phyloP scores from a whole-genome alignment of 2,329 filamentous ascomycete species.

The Grosmannia penicillata region DNA sequence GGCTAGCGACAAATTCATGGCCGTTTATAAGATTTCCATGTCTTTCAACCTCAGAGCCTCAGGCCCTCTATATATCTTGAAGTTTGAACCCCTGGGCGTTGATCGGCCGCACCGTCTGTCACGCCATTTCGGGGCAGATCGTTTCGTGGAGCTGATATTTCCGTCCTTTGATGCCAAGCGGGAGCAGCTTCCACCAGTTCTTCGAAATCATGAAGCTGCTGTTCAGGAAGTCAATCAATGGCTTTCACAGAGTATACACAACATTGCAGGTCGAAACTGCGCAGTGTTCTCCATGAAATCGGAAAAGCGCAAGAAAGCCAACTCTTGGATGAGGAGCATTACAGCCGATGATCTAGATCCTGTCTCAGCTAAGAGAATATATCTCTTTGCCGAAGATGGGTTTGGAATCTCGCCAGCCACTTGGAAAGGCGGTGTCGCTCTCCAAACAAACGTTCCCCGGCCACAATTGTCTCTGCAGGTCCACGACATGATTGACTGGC shows the following conservation, averaged over 20 bases:
- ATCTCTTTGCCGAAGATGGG: constrained; percentile 41
- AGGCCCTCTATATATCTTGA: constrained; percentile 28
- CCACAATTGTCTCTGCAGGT: constrained; percentile 11
- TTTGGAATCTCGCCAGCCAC: constrained; percentile 15
- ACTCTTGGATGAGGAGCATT: constrained; percentile 16
- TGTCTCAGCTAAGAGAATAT: constrained; percentile 31
- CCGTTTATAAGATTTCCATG: constrained; percentile 29
- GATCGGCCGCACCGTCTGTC: constrained; percentile 35
- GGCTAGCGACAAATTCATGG: constrained; percentile 19
- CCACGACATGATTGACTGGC: constrained; percentile 33
- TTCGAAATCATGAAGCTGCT: constrained; percentile 18
- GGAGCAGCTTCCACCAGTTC: constrained; percentile 10
- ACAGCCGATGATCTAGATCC: no score
- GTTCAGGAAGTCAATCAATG: constrained; percentile 24
- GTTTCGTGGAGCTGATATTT: constrained; percentile 41
- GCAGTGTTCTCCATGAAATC: constrained; percentile 1
- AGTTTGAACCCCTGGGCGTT: constrained; percentile 31
- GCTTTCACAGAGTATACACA: constrained; percentile 23
- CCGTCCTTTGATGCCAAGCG: constrained; percentile 24
- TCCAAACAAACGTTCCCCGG: no score
- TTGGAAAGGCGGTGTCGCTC: constrained; percentile 12
- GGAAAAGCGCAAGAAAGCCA: constrained; percentile 12
- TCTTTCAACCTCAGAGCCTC: constrained; percentile 18
- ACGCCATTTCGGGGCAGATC: constrained; percentile 41
- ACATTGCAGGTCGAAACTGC: constrained; percentile 25